Conservation (phyloP, 768 basidiomycete species). For the Mrakia frigida region DNA sequence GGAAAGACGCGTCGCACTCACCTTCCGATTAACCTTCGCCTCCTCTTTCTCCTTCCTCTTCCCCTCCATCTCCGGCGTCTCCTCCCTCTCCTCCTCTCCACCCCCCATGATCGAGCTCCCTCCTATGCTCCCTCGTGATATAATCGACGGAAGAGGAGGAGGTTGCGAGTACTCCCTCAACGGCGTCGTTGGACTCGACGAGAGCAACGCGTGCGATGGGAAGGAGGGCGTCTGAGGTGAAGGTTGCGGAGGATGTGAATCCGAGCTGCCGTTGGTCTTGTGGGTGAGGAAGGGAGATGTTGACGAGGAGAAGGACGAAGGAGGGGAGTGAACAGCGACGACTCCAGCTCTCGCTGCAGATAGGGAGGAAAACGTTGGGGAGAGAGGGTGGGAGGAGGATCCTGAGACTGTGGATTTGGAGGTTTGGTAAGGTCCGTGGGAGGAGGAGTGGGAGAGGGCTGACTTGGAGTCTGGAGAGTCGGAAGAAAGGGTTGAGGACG, state of each 20-base stretch:
- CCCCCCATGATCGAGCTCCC: not conserved
- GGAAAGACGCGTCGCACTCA: not conserved
- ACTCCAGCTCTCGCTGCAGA: not conserved
- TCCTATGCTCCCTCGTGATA: not conserved
- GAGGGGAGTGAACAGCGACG: not conserved
- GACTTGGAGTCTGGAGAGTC: constrained; percentile 21
- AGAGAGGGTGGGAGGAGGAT: constrained; percentile 1
- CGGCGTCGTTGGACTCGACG: not conserved
- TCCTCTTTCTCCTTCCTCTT: constrained; percentile 28
- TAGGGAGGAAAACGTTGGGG: constrained; percentile 15
- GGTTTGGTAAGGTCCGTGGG: too few species aligned
- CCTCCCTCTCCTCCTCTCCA: not conserved
- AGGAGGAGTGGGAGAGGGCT: not conserved
- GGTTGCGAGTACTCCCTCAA: not conserved
- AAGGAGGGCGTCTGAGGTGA: not conserved
- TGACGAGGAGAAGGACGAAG: not conserved
- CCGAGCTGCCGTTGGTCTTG: not conserved
- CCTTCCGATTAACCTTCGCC: constrained; percentile 30
- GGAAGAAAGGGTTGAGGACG: constrained; percentile 6
- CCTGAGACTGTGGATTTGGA: not conserved
- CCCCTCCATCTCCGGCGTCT: not conserved
- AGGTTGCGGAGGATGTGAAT: not conserved
- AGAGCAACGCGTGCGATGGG: not conserved
- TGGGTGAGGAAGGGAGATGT: not conserved
- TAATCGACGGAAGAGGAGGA: not conserved